Evolutionary conservation across 306 rosid genomes (phyloP).

Genomic region (Lagenaria siceraria): DNA sequence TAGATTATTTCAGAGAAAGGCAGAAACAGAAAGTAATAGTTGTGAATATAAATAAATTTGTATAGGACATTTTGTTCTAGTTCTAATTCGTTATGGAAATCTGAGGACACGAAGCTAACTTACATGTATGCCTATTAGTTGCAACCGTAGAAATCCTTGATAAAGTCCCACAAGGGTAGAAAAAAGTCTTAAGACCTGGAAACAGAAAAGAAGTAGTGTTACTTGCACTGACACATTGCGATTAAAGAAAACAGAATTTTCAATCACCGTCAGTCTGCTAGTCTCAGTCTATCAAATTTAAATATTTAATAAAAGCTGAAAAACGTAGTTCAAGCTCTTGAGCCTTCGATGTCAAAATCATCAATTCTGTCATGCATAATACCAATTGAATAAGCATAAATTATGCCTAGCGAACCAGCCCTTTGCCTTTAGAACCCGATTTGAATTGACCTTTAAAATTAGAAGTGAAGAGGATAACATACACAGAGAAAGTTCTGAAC

Average conservation of each 20-base stretch:
- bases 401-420: neutral
- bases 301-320: too few species aligned
- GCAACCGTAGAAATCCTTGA: conserved; percentile 85
- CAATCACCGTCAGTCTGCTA: neutral
- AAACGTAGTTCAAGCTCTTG: neutral
- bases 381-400: neutral
- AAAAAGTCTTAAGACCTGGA: conserved; percentile 83
- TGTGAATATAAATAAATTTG: neutral
- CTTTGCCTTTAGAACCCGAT: neutral
- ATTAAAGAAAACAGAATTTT: neutral
- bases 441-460: neutral
- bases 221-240: neutral
- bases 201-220: neutral
- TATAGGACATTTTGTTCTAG: neutral
- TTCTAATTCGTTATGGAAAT: neutral
- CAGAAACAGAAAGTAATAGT: neutral
- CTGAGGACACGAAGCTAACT: conserved; percentile 22
- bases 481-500: conserved; percentile 88
- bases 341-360: neutral
- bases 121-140: conserved; percentile 70
- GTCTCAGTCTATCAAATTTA: neutral
- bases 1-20: neutral
- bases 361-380: neutral
- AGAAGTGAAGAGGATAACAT: conserved; percentile 26
- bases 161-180: conserved; percentile 92